These are phyloP conservation scores for Arachnopeziza araneosa DNA, from an alignment of 2,329 filamentous ascomycete genomes.

Conservation along the genomic window DNA sequence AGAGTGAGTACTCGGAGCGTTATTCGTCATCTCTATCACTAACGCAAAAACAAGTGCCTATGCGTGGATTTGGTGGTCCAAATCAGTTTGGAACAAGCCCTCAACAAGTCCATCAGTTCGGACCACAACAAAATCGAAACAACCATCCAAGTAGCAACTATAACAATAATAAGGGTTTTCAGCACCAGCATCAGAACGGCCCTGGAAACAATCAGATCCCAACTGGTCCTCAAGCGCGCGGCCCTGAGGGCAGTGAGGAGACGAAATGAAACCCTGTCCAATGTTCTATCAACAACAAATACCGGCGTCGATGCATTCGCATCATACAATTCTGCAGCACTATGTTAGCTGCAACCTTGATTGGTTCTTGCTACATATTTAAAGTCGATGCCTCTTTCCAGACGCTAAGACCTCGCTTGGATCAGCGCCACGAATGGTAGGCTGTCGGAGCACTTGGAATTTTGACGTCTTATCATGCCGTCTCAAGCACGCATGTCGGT, in stretches of 20 bases:
- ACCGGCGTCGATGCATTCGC: conserved; percentile 28
- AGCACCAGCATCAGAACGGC: conserved; percentile 36
- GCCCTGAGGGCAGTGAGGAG: conserved; percentile 39
- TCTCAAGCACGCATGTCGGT: conserved; percentile 19
- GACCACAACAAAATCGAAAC: conserved; percentile 48
- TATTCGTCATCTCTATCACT: background rate
- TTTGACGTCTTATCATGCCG: conserved; percentile 16
- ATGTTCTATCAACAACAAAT: conserved; percentile 5
- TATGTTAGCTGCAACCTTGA: conserved; percentile 16
- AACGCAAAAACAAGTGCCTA: conserved; percentile 43
- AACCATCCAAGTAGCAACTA: conserved; percentile 44
- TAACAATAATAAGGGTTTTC: conserved; percentile 46
- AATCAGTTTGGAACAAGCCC: conserved; percentile 63
- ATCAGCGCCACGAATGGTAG: conserved; percentile 12
- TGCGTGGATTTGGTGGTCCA: conserved; percentile 53
- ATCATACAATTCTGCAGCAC: conserved; percentile 24
- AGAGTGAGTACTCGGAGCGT: conserved; percentile 52
- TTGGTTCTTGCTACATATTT: conserved; percentile 24
- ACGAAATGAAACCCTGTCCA: conserved; percentile 37
- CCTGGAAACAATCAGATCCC: conserved; percentile 33
- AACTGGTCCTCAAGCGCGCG: conserved; percentile 33
- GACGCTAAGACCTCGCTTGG: conserved; percentile 23
- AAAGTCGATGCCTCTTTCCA: conserved; percentile 25
- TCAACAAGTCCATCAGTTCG: conserved; percentile 55
- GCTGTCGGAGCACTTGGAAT: conserved; percentile 21